These are phyloP conservation scores for Aspergillus phoenicis DNA, from an alignment of 2,329 filamentous ascomycete genomes.

Conservation along the genomic window DNA sequence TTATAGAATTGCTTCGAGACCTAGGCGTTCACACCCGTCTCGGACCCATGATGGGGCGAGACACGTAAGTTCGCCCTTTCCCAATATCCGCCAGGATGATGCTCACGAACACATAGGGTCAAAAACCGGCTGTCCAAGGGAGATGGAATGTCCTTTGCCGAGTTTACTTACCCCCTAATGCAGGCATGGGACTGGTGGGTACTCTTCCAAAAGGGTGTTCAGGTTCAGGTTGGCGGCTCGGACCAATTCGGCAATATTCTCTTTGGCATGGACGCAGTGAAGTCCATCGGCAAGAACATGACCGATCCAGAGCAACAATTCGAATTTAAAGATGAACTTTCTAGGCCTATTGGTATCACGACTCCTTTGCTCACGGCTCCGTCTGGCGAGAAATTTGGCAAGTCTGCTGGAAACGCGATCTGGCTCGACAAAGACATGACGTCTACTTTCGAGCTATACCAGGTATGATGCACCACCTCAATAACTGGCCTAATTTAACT, in stretches of 20 bases:
- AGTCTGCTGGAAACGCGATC: slow-evolving; percentile 88
- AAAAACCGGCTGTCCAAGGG: slow-evolving; percentile 81
- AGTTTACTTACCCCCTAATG: slow-evolving; percentile 89
- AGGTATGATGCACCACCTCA: slow-evolving; percentile 45
- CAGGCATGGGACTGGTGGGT: slow-evolving; percentile 98
- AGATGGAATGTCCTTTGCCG: slow-evolving; percentile 90
- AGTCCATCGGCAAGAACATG: slow-evolving; percentile 64
- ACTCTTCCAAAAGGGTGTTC: slow-evolving; percentile 70
- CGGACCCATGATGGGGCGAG: slow-evolving; percentile 83
- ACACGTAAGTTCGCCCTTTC: slow-evolving; percentile 65
- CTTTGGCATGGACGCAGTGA: slow-evolving; percentile 82
- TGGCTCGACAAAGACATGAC: slow-evolving; percentile 88
- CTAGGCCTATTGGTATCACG: slow-evolving; percentile 77
- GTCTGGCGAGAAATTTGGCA: slow-evolving; percentile 88
- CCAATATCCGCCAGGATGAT: background rate
- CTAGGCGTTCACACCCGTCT: slow-evolving; percentile 75
- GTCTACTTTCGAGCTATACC: slow-evolving; percentile 80
- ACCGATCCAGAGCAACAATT: slow-evolving; percentile 41
- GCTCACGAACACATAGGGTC: slow-evolving; percentile 54
- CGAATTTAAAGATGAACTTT: slow-evolving; percentile 39
- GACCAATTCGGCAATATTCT: slow-evolving; percentile 98
- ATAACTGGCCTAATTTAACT: slow-evolving; percentile 14
- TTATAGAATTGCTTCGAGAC: slow-evolving; percentile 74
- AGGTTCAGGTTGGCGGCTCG: slow-evolving; percentile 90
- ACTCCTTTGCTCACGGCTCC: slow-evolving; percentile 86